Evolutionary conservation across 805 yeast genomes (phyloP).

Genomic region (Danielia oregonensis): DNA sequence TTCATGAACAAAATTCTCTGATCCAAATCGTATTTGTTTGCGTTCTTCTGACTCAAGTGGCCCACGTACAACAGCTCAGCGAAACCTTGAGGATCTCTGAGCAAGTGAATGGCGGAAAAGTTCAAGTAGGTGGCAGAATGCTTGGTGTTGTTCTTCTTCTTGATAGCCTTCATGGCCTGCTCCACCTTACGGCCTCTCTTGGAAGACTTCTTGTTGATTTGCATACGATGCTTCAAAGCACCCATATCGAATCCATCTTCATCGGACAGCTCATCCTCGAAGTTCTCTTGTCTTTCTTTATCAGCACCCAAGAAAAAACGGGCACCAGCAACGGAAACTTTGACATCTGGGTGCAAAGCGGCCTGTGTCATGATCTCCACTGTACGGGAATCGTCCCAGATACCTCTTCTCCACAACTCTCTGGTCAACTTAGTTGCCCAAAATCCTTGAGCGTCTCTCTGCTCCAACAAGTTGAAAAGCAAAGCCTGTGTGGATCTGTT

Average conservation of each 20-base stretch:
- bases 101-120: conserved; percentile 89
- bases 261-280: conserved; percentile 66
- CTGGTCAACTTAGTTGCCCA: conserved; percentile 97
- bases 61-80: conserved; percentile 77
- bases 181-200: conserved; percentile 81
- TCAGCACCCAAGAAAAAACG: conserved; percentile 93
- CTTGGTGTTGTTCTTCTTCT: conserved; percentile 51
- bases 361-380: conserved; percentile 98
- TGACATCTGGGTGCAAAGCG: conserved; percentile 79
- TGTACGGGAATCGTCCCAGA: conserved; percentile 96
- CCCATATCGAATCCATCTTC: conserved; percentile 72
- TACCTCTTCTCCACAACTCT: conserved; percentile 95
- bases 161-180: conserved; percentile 62
- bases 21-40: conserved; percentile 73
- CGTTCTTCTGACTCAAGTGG: conserved; percentile 67
- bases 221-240: conserved; percentile 74
- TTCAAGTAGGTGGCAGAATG: conserved; percentile 69
- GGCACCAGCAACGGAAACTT: conserved; percentile 87
- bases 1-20: conserved; percentile 88
- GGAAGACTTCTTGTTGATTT: conserved; percentile 75
- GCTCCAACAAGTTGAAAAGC: conserved; percentile 80
- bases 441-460: conserved; percentile 72
- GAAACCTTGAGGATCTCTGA: conserved; percentile 97
- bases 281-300: conserved; percentile 81
- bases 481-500: conserved; percentile 90